Evolutionary conservation across 2,329 filamentous ascomycete genomes (phyloP), one percentile per base, ranked within the genome.

Genomic region (Diplodia mutila): DNA sequence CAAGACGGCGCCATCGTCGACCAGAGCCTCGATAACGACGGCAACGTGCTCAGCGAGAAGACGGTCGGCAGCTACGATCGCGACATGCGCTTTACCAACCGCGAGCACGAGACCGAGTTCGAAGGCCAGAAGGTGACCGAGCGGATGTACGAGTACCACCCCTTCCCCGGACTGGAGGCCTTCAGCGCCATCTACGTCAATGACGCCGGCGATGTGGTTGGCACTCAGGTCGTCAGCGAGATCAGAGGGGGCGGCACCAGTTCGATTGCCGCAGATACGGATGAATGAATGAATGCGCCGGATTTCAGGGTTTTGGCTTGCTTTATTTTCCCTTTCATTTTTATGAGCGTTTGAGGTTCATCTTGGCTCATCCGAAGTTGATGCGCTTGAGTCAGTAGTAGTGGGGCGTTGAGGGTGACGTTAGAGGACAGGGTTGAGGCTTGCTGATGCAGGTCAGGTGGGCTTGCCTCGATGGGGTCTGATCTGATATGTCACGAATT

Each of bases 1-100:
- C 86, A 87, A 75, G 83, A 85, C 70, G 86, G 86, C 49, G 81
- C 80, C 67, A 82, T 88, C 59, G 80, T 85, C 66, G 85, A 88
- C 70, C 79, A 85, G 69, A 82, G 74, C 51, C 79, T 88, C 4
- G 82, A 87, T 74, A 87, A 88, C 71, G 75, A 83, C 69, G 86
- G 86, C 0, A 75, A 77, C 67, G 80, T 87, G 67, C 78, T 75
- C 14, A 75, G 78, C 2, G 75, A 79, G 49, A 74, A 73, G 8
- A 76, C 81, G 8, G 84, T 86, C 0, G 86, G 86, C 7, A 80
- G 73, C 66, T 87, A 86, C 73, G 73, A 75, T 64, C 77, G 74
- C 53, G 82, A 85, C 71, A 88, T 88, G 85, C 79, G 75, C 11
- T 87, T 86, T 73, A 86, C 81, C 48, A 85, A 85, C 4, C 84